Percentiles rank a stretch among this genome's conserved stretches.
phyloP scores from a whole-genome alignment of 805 yeast species.

The Yamadazyma takamatsuzukensis region DNA sequence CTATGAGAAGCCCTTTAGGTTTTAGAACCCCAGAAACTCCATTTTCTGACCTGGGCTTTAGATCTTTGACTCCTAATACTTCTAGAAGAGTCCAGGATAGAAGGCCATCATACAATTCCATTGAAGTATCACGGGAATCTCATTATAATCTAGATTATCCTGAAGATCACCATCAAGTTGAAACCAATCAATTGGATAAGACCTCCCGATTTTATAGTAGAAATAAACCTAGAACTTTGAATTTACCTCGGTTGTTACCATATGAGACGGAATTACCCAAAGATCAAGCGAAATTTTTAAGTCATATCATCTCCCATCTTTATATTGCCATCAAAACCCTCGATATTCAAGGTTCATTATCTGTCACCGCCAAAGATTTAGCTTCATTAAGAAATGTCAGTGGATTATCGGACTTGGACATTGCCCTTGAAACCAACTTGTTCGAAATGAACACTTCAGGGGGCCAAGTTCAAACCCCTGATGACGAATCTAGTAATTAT shows the following conservation, averaged over 20 bases:
- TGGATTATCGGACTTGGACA: conserved; percentile 36
- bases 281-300: conserved; percentile 69
- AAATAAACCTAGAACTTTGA: conserved; percentile 36
- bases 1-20: conserved; percentile 14
- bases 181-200: conserved; percentile 27
- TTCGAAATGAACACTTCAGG: conserved; percentile 26
- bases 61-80: conserved; percentile 25
- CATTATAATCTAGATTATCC: conserved; percentile 54
- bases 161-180: conserved; percentile 29
- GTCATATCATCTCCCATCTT: conserved; percentile 76
- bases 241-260: conserved; percentile 54
- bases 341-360: conserved; percentile 69
- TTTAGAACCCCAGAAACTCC: conserved; percentile 5
- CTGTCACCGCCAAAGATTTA: conserved; percentile 65
- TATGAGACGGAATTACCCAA: conserved; percentile 65
- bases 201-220: conserved; percentile 36
- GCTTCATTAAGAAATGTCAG: conserved; percentile 36
- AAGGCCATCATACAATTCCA: conserved; percentile 29
- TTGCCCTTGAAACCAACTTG: conserved; percentile 53
- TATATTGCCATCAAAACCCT: conserved; percentile 72
- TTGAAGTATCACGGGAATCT: conserved; percentile 25
- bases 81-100: conserved; percentile 16
- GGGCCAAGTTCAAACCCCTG: conserved; percentile 7
- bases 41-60: conserved; percentile 9
- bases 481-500: conserved; percentile 15